phyloP scores from a whole-genome alignment of 2,329 filamentous ascomycete genomes.

The Beauveria australis region DNA sequence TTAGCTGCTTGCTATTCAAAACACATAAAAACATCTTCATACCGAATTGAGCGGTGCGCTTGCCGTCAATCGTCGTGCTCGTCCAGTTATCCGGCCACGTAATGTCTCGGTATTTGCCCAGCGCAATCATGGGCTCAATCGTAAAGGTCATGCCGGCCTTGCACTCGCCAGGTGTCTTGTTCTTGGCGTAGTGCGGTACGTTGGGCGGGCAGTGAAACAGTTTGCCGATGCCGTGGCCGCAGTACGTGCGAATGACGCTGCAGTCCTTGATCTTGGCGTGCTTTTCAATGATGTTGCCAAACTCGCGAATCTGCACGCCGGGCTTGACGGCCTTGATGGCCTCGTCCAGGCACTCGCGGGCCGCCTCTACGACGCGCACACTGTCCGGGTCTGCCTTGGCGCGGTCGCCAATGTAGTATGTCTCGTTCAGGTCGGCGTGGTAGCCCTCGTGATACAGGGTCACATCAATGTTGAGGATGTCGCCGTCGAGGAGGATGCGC shows the following conservation, averaged over 20 bases:
- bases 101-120: slow-evolving; percentile 84
- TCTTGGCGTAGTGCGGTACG: slow-evolving; percentile 95
- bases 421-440: slow-evolving; percentile 96
- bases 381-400: slow-evolving; percentile 76
- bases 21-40: slow-evolving; percentile 26
- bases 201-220: slow-evolving; percentile 92
- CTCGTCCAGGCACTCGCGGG: slow-evolving; percentile 82
- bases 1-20: slow-evolving; percentile 15
- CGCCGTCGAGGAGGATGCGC: slow-evolving; percentile 76
- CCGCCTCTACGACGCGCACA: slow-evolving; percentile 83
- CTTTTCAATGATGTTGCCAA: slow-evolving; percentile 92
- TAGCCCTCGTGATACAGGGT: slow-evolving; percentile 91
- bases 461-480: slow-evolving; percentile 96
- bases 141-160: slow-evolving; percentile 98
- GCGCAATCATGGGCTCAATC: slow-evolving; percentile 95
- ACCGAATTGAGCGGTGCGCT: slow-evolving; percentile 88
- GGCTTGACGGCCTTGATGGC: slow-evolving; percentile 90
- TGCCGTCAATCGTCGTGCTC: slow-evolving; percentile 84
- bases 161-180: slow-evolving; percentile 89
- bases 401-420: slow-evolving; percentile 92
- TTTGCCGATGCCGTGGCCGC: slow-evolving; percentile 89
- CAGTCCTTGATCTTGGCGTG: slow-evolving; percentile 78
- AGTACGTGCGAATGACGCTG: slow-evolving; percentile 92
- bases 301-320: slow-evolving; percentile 84
- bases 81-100: slow-evolving; percentile 99